Evolutionary conservation across 495 filamentous ascomycete species (phyloP).

Genomic region (Penicillium desertorum): DNA sequence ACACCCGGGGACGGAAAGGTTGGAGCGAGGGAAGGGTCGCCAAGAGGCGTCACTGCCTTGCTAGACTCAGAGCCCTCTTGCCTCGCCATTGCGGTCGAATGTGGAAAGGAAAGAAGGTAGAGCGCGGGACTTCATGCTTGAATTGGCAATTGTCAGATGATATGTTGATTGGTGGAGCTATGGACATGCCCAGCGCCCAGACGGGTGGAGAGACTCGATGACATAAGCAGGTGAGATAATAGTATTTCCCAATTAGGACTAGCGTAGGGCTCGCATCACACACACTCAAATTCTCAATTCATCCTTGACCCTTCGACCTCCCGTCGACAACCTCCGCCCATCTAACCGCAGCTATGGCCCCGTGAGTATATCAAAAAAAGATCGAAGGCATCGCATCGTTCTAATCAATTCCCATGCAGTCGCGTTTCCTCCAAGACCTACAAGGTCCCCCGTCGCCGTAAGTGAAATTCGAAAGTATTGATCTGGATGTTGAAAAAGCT

Average conservation of each 20-base stretch:
- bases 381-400: slow-evolving; percentile 23
- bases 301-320: slow-evolving; percentile 9
- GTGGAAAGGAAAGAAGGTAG: too few relatives aligned
- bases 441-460: slow-evolving; percentile 80
- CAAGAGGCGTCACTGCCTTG: too few relatives aligned
- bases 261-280: slow-evolving; percentile 4
- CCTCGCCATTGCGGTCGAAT: too few relatives aligned
- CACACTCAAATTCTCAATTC: slow-evolving; percentile 8
- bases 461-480: slow-evolving; percentile 31
- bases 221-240: neutral
- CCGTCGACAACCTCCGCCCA: slow-evolving; percentile 9
- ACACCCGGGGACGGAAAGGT: too few relatives aligned
- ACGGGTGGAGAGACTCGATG: neutral
- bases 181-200: neutral
- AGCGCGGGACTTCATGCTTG: too few relatives aligned
- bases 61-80: too few relatives aligned
- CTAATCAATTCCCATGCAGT: slow-evolving; percentile 40
- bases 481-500: slow-evolving; percentile 31
- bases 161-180: too few relatives aligned
- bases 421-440: slow-evolving; percentile 96
- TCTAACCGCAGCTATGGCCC: slow-evolving; percentile 51
- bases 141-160: too few relatives aligned
- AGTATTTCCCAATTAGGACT: neutral
- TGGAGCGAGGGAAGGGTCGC: too few relatives aligned
- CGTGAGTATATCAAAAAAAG: slow-evolving; percentile 42